phyloP scores from a whole-genome alignment of 2,329 filamentous ascomycete genomes.

The Verticillium zaregamsianum region DNA sequence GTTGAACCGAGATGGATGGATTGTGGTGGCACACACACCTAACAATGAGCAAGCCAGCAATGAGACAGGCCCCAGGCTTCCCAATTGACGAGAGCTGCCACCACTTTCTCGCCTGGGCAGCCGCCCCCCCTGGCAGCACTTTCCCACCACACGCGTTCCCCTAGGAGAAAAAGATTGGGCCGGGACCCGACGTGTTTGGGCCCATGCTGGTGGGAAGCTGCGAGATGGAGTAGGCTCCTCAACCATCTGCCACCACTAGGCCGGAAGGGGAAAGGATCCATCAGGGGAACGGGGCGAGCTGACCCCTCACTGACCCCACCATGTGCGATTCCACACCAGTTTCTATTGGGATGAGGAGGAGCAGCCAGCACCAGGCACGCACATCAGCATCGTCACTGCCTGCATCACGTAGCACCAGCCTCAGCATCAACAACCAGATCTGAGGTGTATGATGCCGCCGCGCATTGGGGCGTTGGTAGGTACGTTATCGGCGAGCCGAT shows the following conservation, averaged over 20 bases:
- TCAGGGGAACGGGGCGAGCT: slow-evolving; percentile 1
- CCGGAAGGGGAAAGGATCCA: slow-evolving; percentile 19
- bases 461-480: background rate
- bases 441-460: too few species aligned
- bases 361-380: background rate
- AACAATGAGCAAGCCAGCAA: background rate
- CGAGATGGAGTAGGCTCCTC: slow-evolving; percentile 25
- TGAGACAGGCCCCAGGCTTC: background rate
- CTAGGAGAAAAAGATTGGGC: slow-evolving; percentile 5
- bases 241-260: slow-evolving; percentile 37
- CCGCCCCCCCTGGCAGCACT: background rate
- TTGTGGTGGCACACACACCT: background rate
- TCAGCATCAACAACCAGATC: background rate
- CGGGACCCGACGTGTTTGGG: slow-evolving; percentile 1
- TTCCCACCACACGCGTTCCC: slow-evolving; percentile 3
- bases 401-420: background rate
- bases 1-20: slow-evolving; percentile 12
- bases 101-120: background rate
- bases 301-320: background rate
- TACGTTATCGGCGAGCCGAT: background rate
- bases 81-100: background rate
- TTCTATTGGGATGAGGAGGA: background rate
- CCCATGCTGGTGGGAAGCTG: slow-evolving; percentile 12
- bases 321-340: background rate
- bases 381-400: background rate